Evolutionary conservation across 768 basidiomycete species (phyloP).

Genomic region (Macrolepiota dolichaula): DNA sequence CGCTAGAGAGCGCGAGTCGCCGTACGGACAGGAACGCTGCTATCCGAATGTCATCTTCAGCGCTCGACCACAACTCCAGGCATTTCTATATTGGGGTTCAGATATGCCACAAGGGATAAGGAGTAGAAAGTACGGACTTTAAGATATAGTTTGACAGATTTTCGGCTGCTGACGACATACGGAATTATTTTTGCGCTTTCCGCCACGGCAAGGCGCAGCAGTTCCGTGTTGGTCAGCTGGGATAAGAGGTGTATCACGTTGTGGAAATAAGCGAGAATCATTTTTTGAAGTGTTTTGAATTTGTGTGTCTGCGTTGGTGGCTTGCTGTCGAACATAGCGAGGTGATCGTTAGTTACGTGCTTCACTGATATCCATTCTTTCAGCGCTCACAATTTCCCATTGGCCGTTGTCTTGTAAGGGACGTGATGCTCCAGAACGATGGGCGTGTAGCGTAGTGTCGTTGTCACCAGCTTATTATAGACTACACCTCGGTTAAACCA

Average conservation of each 20-base stretch:
- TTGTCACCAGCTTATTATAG: conserved; percentile 90
- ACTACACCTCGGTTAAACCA: conserved; percentile 42
- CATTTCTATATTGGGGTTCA: conserved; percentile 53
- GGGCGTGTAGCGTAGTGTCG: conserved; percentile 86
- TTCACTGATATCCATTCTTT: not conserved
- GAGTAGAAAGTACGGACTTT: conserved; percentile 49
- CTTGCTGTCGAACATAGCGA: conserved; percentile 54
- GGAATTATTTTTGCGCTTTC: conserved; percentile 91
- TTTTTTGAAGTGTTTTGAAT: conserved; percentile 80
- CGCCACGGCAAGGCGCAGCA: conserved; percentile 64
- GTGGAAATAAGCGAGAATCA: conserved; percentile 86
- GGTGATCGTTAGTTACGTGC: conserved; percentile 6
- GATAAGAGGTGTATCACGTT: conserved; percentile 78
- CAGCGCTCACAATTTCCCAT: conserved; percentile 78
- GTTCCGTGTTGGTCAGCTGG: conserved; percentile 67
- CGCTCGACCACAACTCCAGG: conserved; percentile 79
- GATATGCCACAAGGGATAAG: not conserved
- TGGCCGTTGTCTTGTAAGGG: conserved; percentile 77
- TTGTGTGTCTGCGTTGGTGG: conserved; percentile 77
- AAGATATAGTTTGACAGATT: conserved; percentile 80
- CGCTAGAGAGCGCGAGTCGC: conserved; percentile 70
- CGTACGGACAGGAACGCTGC: conserved; percentile 84
- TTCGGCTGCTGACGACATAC: conserved; percentile 81
- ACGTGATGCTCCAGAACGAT: conserved; percentile 83
- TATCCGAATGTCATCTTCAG: conserved; percentile 78